Evolutionary conservation across 2,329 filamentous ascomycete genomes (phyloP).

Genomic region (Rutstroemia sp.): DNA sequence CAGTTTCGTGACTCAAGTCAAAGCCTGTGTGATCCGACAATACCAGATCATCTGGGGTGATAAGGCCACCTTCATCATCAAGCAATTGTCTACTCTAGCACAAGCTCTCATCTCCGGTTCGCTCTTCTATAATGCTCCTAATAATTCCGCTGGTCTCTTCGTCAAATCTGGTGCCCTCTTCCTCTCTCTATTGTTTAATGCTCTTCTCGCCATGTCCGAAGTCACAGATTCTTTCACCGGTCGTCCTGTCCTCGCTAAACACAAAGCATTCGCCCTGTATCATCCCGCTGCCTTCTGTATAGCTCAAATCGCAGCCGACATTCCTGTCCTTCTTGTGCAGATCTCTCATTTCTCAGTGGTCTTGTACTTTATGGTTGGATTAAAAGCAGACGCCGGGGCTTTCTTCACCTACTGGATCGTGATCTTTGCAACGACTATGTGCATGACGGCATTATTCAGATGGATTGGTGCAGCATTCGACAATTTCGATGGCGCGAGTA

Average conservation of each 20-base stretch:
- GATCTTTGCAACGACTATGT: conserved; percentile 38
- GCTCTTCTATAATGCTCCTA: conserved; percentile 57
- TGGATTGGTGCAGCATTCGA: conserved; percentile 55
- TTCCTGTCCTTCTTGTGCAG: conserved; percentile 51
- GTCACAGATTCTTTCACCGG: conserved; percentile 56
- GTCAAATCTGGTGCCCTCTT: conserved; percentile 57
- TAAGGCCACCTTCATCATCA: conserved; percentile 55
- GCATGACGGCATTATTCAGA: conserved; percentile 34
- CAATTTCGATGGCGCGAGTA: conserved; percentile 52
- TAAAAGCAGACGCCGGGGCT: conserved; percentile 40
- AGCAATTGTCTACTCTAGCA: conserved; percentile 47
- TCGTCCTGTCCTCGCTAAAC: conserved; percentile 51
- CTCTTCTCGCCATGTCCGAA: conserved; percentile 57
- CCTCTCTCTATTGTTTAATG: conserved; percentile 55
- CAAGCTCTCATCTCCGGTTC: conserved; percentile 59
- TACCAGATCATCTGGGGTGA: conserved; percentile 61
- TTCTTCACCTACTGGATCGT: conserved; percentile 58
- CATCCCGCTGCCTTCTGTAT: conserved; percentile 53
- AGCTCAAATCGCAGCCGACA: conserved; percentile 45
- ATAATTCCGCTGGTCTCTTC: conserved; percentile 53
- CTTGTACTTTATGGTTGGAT: conserved; percentile 56
- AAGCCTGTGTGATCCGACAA: conserved; percentile 48
- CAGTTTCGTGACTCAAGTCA: conserved; percentile 47
- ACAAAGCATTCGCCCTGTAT: conserved; percentile 49
- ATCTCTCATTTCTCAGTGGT: conserved; percentile 49